Evolutionary conservation across 176 grass and related monocot species (phyloP).

Genomic region (Eleusine coracana): DNA sequence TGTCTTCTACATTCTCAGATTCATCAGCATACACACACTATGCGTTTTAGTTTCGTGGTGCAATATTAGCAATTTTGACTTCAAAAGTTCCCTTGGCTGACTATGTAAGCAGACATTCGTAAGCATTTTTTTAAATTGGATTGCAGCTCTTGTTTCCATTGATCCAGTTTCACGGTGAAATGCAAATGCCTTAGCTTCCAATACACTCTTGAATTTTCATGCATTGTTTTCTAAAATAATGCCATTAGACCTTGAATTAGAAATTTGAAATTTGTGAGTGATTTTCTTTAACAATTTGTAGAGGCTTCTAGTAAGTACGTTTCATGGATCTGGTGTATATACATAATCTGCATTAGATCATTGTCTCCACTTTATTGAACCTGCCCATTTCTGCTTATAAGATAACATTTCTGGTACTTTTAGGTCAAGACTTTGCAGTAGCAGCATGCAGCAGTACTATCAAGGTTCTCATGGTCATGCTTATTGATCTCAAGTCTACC

Average conservation of each 20-base stretch:
- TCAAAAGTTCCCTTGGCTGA: not conserved
- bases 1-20: conserved; percentile 1
- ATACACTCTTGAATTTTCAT: not conserved
- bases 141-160: not conserved
- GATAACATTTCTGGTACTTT: not conserved
- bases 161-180: not conserved
- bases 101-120: not conserved
- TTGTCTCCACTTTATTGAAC: not conserved
- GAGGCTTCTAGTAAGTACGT: not conserved
- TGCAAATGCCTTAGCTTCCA: not conserved
- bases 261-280: not conserved
- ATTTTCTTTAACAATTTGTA: not conserved
- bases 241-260: conserved; percentile 15
- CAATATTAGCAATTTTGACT: conserved; percentile 1
- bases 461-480: not conserved
- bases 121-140: not conserved
- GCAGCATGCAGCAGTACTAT: conserved; percentile 11
- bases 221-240: conserved; percentile 3
- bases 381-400: not conserved
- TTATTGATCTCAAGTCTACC: not conserved
- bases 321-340: not conserved
- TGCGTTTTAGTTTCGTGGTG: not conserved
- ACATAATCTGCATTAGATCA: not conserved
- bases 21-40: not conserved
- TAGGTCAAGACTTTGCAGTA: not conserved